Evolutionary conservation across 148 eudicot species (phyloP).

Genomic region (Fagopyrum esculentum): DNA sequence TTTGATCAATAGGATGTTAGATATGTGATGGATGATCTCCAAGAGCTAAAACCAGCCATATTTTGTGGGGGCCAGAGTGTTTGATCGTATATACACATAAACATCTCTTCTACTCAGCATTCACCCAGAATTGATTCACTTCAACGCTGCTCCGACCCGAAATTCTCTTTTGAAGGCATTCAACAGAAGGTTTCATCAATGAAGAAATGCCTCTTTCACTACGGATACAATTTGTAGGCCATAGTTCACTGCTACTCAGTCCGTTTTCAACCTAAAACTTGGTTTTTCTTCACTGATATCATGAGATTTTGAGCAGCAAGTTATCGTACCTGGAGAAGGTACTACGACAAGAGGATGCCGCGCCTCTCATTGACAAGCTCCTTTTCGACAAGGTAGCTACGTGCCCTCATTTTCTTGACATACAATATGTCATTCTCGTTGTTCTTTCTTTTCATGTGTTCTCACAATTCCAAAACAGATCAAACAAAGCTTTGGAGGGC

Average conservation of each 20-base stretch:
- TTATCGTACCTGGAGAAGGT: slow-evolving; percentile 85
- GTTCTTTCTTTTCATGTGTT: slow-evolving; percentile 5
- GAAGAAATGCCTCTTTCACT: slow-evolving; percentile 62
- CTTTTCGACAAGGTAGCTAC: slow-evolving; percentile 73
- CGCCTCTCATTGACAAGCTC: slow-evolving; percentile 78
- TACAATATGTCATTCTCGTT: neutral
- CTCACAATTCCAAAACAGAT: slow-evolving; percentile 32
- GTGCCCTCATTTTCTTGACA: no score
- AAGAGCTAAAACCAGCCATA: slow-evolving; percentile 71
- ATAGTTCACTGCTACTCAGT: neutral
- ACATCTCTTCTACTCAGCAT: no score
- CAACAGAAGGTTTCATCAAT: slow-evolving; percentile 52
- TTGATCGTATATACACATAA: slow-evolving; percentile 70
- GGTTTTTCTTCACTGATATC: neutral
- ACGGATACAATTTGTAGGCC: slow-evolving; percentile 85
- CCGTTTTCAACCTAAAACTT: neutral
- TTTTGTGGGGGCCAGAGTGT: slow-evolving; percentile 93
- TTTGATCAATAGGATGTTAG: slow-evolving; percentile 57
- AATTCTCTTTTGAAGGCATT: slow-evolving; percentile 44
- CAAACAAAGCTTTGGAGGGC: slow-evolving; percentile 89
- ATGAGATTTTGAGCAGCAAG: slow-evolving; percentile 43
- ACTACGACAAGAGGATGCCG: slow-evolving; percentile 73
- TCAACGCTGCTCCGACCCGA: neutral
- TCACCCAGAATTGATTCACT: neutral
- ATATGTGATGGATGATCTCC: slow-evolving; percentile 71